Percentiles rank a stretch among this genome's conserved stretches.
Conservation (phyloP, 805 yeast species). For the Candida parachauliodes region DNA sequence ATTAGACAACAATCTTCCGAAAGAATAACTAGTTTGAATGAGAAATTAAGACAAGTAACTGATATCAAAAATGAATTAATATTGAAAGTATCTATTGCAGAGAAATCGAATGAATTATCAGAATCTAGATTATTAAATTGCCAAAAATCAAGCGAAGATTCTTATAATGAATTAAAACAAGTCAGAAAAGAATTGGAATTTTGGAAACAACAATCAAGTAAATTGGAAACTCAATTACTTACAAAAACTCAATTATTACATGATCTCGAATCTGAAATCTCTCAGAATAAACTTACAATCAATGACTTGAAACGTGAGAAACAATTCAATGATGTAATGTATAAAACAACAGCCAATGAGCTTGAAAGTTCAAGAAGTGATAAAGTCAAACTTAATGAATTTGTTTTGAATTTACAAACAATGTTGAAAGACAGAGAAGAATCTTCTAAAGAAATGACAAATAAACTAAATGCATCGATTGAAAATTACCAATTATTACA, state of each 20-base stretch:
- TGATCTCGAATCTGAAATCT: conserved; percentile 45
- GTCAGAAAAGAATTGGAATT: conserved; percentile 27
- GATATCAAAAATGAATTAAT: conserved; percentile 39
- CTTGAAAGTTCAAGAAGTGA: conserved; percentile 54
- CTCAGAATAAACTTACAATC: conserved; percentile 42
- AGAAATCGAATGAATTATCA: conserved; percentile 50
- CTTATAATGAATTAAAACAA: conserved; percentile 25
- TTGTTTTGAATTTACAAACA: conserved; percentile 58
- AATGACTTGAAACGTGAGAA: conserved; percentile 54
- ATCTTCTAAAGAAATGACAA: conserved; percentile 46
- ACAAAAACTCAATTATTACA: conserved; percentile 48
- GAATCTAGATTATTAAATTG: conserved; percentile 51
- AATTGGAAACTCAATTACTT: conserved; percentile 33
- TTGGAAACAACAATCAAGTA: conserved; percentile 40
- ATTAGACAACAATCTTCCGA: conserved; percentile 36
- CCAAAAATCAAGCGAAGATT: conserved; percentile 25
- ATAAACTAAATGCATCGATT: conserved; percentile 46
- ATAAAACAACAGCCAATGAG: conserved; percentile 50
- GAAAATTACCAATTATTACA: conserved; percentile 44
- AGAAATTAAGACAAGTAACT: conserved; percentile 24
- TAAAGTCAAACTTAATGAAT: conserved; percentile 51
- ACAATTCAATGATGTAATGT: conserved; percentile 45
- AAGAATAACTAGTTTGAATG: conserved; percentile 47
- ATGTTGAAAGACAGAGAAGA: conserved; percentile 59
- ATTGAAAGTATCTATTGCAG: conserved; percentile 49